A percentile compares a stretch with the other conserved stretches of the same genome.
Conservation (phyloP, 163 green algal genomes). For the Volvox carteri region DNA sequence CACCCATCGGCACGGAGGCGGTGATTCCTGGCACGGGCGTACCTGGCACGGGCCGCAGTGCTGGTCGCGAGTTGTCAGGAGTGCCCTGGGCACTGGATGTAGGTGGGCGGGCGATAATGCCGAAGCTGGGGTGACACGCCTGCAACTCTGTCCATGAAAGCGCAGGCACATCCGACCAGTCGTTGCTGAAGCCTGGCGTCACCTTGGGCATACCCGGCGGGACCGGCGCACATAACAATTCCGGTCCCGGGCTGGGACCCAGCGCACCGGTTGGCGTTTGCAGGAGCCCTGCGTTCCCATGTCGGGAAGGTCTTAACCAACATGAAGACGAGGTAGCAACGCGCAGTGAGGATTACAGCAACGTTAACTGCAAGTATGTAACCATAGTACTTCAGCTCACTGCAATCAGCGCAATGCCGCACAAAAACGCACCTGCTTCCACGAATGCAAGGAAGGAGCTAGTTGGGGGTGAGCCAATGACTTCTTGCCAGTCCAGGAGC, state of each 20-base stretch:
- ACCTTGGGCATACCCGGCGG: slow-evolving; percentile 31
- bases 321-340: neutral
- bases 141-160: slow-evolving; percentile 35
- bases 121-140: slow-evolving; percentile 18
- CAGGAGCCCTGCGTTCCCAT: slow-evolving; percentile 1
- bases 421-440: slow-evolving; percentile 19
- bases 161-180: slow-evolving; percentile 44
- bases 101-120: neutral
- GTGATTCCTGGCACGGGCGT: no score
- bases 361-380: no score
- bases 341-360: no score
- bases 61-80: slow-evolving; percentile 38
- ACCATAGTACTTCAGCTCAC: no score
- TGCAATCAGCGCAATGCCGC: no score
- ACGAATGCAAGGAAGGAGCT: slow-evolving; percentile 45
- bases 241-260: neutral
- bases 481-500: slow-evolving; percentile 21
- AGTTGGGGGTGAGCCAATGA: slow-evolving; percentile 44
- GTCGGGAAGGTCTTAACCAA: neutral
- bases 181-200: slow-evolving; percentile 14
- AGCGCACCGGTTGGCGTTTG: slow-evolving; percentile 13
- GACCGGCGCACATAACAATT: neutral
- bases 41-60: slow-evolving; percentile 1
- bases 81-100: slow-evolving; percentile 8
- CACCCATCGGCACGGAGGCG: no score